Evolutionary conservation across 805 yeast species (phyloP).

Genomic region (Wickerhamiella parazyma): DNA sequence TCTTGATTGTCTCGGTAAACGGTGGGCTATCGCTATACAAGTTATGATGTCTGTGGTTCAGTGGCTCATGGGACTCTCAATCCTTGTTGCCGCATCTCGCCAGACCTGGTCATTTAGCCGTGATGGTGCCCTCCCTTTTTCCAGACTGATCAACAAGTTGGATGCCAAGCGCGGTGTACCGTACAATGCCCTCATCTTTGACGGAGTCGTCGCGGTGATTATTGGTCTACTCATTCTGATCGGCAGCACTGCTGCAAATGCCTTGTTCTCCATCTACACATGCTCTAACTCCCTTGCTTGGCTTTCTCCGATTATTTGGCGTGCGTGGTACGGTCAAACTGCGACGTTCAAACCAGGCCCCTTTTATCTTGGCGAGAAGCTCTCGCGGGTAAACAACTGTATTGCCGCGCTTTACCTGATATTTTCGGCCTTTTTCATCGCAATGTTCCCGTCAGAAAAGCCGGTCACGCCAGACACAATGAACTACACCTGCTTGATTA

Average conservation of each 20-base stretch:
- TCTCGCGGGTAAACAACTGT: slow-evolving; percentile 35
- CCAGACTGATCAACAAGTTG: slow-evolving; percentile 42
- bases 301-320: slow-evolving; percentile 45
- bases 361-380: slow-evolving; percentile 42
- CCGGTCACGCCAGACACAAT: slow-evolving; percentile 30
- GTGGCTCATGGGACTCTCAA: slow-evolving; percentile 52
- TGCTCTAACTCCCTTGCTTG: slow-evolving; percentile 53
- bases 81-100: slow-evolving; percentile 50
- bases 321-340: slow-evolving; percentile 31
- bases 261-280: slow-evolving; percentile 52
- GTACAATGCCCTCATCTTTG: slow-evolving; percentile 45
- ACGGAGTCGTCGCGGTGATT: slow-evolving; percentile 35
- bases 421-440: slow-evolving; percentile 38
- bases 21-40: slow-evolving; percentile 55
- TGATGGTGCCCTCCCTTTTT: slow-evolving; percentile 60
- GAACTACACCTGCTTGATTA: slow-evolving; percentile 60
- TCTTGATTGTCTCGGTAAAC: slow-evolving; percentile 46
- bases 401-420: slow-evolving; percentile 37
- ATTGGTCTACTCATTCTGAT: slow-evolving; percentile 48
- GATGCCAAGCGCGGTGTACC: slow-evolving; percentile 48
- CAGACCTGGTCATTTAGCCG: slow-evolving; percentile 67
- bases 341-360: slow-evolving; percentile 48
- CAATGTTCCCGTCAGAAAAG: slow-evolving; percentile 46
- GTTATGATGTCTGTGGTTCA: slow-evolving; percentile 44
- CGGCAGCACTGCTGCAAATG: slow-evolving; percentile 47